Base-by-base conservation (phyloP, 2,329 filamentous ascomycete species). In the Aureobasidium pullulans region DNA sequence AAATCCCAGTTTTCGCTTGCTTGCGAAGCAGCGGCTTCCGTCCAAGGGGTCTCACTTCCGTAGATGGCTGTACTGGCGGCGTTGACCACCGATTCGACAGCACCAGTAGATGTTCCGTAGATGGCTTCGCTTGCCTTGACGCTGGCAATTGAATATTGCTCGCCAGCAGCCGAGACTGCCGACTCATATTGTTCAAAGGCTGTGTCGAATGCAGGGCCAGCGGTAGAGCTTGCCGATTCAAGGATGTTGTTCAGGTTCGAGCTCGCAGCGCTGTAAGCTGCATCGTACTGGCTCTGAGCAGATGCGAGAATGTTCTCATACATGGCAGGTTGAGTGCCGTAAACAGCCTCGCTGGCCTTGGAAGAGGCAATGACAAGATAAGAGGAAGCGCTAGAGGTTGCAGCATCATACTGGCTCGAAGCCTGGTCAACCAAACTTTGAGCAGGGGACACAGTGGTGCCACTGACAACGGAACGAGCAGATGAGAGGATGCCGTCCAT, bases 221-320 rank as follows among this genome's bases (percentile, higher is more conserved):
- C 62, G 23, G 62, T 63, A 37, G 61, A 60, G 6, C 61, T 64
- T 11, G 69, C 69, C 6, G 65, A 64, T 23, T 60, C 60, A 32
- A 66, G 61, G 6, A 70, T 57, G 7, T 61, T 60, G 9, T 64
- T 48, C 60, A 73, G 65, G 19, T 66, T 67, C 3, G 64, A 66
- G 6, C 65, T 66, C 6, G 72, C 73, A 15, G 68, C 70, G 19
- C 63, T 63, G 13, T 71, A 59, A 47, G 71, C 71, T 37, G 63
- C 64, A 36, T 65, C 66, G 63, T 75, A 75, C 16, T 69, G 68
- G 49, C 64, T 68, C 52, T 70, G 68, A 9, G 88, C 89, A 6
- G 85, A 84, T 10, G 80, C 79, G 7, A 94, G 66, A 67, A 92
- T 90, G 53, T 85, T 86, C 5, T 85, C 84, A 70, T 92, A 92